Evolutionary conservation across 257 asterid species (phyloP), one percentile per base, ranked within the genome.

Genomic region (Hygrophila difformis): DNA sequence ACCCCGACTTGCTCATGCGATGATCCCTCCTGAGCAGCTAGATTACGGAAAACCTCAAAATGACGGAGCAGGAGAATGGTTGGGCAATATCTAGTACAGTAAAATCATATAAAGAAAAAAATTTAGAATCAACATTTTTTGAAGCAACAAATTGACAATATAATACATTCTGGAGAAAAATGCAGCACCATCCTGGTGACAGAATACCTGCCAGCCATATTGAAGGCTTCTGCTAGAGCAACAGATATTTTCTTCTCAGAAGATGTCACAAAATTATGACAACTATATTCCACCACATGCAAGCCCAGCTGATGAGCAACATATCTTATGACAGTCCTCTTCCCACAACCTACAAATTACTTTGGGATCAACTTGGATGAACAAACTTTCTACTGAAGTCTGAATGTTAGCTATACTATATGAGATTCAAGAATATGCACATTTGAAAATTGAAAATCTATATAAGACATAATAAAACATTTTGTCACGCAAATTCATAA

Each of bases 61-160:
- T 85, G 92, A 44, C 89, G 98, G 62, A 89, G 94, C 45, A 89
- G 87, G 61, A 89, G 82, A 62, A 89, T 72, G 49, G 94, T 67
- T 60, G 96, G 96, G 49, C 78, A 66, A 49, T 85, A 89, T 60
- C 98, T 89, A 69, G 59, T 38, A 62, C 50, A 62, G 46, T 24
- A 23, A 39, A 26, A 57, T 53, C 51, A 53, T n/a, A 39, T 33
- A 22, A 66, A 44, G 33, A 29, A 16, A 53, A 38, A 49, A 57
- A 55, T 42, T 13, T 21, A 38, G 5, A 44, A n/a, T n/a, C n/a
- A n/a, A n/a, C n/a, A n/a, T n/a, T n/a, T n/a, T 22, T 55, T 19
- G 44, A 43, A 49, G 54, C 52, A 39, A 43, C 41, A 49, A 8
- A 20, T 15, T 36, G 8, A 45, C 18, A 36, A 47, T 47, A 41